These are phyloP conservation scores for Sporothrix mexicana DNA, from an alignment of 2,329 filamentous ascomycete genomes.

Conservation along the genomic window DNA sequence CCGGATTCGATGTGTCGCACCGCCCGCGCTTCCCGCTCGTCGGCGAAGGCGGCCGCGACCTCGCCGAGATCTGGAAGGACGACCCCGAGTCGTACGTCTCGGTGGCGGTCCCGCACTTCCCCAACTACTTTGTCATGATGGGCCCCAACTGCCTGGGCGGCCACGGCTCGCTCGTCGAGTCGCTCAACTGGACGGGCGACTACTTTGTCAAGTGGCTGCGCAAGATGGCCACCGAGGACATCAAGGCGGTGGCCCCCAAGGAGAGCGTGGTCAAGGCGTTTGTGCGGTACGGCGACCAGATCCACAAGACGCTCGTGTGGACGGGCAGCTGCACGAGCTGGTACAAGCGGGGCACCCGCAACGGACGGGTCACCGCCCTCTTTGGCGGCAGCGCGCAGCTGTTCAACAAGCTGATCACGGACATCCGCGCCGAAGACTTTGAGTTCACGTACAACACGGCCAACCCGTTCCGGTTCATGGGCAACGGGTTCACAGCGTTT, in stretches of 20 bases:
- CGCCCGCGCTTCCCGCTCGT: conserved; percentile 42
- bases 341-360: conserved; percentile 40
- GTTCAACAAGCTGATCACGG: conserved; percentile 39
- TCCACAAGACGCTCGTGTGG: conserved; percentile 45
- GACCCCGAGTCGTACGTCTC: conserved; percentile 25
- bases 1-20: conserved; percentile 46
- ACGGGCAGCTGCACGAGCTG: conserved; percentile 41
- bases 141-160: conserved; percentile 33
- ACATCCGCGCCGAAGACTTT: conserved; percentile 44
- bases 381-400: conserved; percentile 37
- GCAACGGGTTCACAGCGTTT: conserved; percentile 33
- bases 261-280: conserved; percentile 42
- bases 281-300: conserved; percentile 42
- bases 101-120: conserved; percentile 29
- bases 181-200: conserved; percentile 30
- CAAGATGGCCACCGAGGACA: conserved; percentile 42
- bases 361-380: conserved; percentile 38
- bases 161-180: conserved; percentile 31
- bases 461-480: conserved; percentile 36
- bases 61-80: conserved; percentile 35
- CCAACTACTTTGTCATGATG: conserved; percentile 34
- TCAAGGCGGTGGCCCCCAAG: conserved; percentile 40
- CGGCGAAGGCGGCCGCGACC: conserved; percentile 30
- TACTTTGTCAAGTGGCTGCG: conserved; percentile 34
- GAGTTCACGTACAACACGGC: conserved; percentile 30